Base-by-base conservation (phyloP, 2,329 filamentous ascomycete species). In the Ascochyta pisi region DNA sequence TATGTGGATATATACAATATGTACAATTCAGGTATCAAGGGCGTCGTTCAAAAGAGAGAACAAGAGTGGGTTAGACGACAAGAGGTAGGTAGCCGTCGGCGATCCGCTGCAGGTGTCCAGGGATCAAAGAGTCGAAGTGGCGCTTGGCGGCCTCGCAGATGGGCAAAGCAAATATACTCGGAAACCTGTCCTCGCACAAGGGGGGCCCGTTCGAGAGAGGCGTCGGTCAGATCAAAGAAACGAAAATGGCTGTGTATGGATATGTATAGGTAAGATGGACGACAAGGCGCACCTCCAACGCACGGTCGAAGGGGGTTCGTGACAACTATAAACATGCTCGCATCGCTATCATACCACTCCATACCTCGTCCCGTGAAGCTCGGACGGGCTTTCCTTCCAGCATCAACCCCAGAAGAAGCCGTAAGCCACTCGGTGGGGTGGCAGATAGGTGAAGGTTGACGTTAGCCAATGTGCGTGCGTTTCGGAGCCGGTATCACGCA, bases 401-500 rank as follows among this genome's bases (percentile, higher is more conserved):
- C 60, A 57, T 61, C 55, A 56, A 58, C 50, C 48, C 58, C 47
- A 57, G 54, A 50, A 48, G 60, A 64, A 64, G 63, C 62, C 67
- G 63, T 56, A 47, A 56, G 47, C 47, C 47, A 50, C 35, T 49
- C 53, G 61, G 68, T 67, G 69, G 69, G 68, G 65, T 67, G 67
- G 62, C 57, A 66, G 66, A 69, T 68, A 70, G 51, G 60, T 60
- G 58, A 44, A 39, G 47, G 57, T 55, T 34, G 47, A 40, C 37
- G 41, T 58, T 57, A 65, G 70, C 69, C 68, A 73, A 69, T 71
- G 56, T 58, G 26, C 41, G 41, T 56, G 51, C 46, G 63, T 61
- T 55, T 63, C 56, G 60, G 50, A 35, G 54, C 46, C 50, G 56
- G 47, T 56, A 60, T 57, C 58, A 57, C 50, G 63, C 61, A 69